phyloP scores from a whole-genome alignment of 768 basidiomycete species.

The Mycena chlorophos region DNA sequence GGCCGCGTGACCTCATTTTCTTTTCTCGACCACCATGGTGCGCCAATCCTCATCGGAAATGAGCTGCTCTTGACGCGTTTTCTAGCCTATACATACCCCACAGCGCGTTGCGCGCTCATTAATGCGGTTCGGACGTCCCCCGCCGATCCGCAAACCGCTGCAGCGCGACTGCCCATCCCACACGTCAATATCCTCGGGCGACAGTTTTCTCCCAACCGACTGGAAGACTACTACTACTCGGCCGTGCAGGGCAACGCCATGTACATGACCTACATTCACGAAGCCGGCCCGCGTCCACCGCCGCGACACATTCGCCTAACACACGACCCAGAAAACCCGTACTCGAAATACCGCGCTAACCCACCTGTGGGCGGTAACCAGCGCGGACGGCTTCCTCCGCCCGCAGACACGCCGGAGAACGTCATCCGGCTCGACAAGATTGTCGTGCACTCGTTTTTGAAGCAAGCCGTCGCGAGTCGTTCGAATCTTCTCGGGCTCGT shows the following conservation, averaged over 20 bases:
- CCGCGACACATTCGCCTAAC: constrained; percentile 61
- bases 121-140: constrained; percentile 56
- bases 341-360: constrained; percentile 75
- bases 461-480: constrained; percentile 73
- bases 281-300: constrained; percentile 51
- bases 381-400: constrained; percentile 65
- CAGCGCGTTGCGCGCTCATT: constrained; percentile 30
- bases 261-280: constrained; percentile 93
- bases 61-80: too few species aligned
- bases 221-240: constrained; percentile 80
- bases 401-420: constrained; percentile 65
- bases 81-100: constrained; percentile 3
- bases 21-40: too few species aligned
- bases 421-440: constrained; percentile 80
- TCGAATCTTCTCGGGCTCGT: constrained; percentile 78
- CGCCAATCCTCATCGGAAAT: too few species aligned
- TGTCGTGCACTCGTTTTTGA: constrained; percentile 82
- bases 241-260: constrained; percentile 86
- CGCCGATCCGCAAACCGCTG: constrained; percentile 45
- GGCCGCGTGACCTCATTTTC: too few species aligned
- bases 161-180: constrained; percentile 67
- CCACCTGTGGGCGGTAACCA: constrained; percentile 72
- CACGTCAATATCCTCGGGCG: constrained; percentile 66
- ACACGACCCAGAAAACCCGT: constrained; percentile 79
- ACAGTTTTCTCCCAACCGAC: constrained; percentile 70